These are phyloP conservation scores for Chloranthus sessilifolius DNA, from an alignment of 164 flowering plant genomes.

Conservation along the genomic window DNA sequence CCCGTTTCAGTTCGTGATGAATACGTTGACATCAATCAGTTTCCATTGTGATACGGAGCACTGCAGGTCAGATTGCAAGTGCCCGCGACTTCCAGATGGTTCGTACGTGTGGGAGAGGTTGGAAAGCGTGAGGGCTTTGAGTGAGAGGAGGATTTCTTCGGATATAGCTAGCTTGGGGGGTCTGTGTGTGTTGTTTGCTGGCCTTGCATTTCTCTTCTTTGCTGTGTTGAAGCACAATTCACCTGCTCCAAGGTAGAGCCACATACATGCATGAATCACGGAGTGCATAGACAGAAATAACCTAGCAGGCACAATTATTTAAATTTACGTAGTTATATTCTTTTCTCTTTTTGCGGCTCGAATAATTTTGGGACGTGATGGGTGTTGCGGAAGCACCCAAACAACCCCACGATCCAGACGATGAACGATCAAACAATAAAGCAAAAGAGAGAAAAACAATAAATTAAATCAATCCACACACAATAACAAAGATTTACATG, in stretches of 20 bases:
- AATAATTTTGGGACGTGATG: too few species aligned
- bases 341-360: too few species aligned
- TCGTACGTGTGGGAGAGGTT: slow-evolving; percentile 31
- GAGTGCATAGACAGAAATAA: neutral
- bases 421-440: too few species aligned
- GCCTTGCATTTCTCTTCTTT: slow-evolving; percentile 29
- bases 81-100: slow-evolving; percentile 27
- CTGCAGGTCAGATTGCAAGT: slow-evolving; percentile 22
- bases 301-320: neutral
- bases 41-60: slow-evolving; percentile 22
- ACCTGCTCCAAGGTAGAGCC: slow-evolving; percentile 6
- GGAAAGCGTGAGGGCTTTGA: slow-evolving; percentile 17
- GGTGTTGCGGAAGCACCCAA: too few species aligned
- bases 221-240: slow-evolving; percentile 24
- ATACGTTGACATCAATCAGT: slow-evolving; percentile 27
- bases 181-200: slow-evolving; percentile 25
- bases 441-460: too few species aligned
- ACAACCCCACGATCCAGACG: too few species aligned
- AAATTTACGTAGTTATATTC: too few species aligned
- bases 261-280: neutral
- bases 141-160: slow-evolving; percentile 14
- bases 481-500: too few species aligned
- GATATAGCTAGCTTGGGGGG: slow-evolving; percentile 21
- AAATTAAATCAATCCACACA: too few species aligned
- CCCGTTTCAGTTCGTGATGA: slow-evolving; percentile 26